Percentiles rank a stretch among this genome's conserved stretches.
Conservation (phyloP, 1,284 basidiomycete species). For the Athelia psychrophila region DNA sequence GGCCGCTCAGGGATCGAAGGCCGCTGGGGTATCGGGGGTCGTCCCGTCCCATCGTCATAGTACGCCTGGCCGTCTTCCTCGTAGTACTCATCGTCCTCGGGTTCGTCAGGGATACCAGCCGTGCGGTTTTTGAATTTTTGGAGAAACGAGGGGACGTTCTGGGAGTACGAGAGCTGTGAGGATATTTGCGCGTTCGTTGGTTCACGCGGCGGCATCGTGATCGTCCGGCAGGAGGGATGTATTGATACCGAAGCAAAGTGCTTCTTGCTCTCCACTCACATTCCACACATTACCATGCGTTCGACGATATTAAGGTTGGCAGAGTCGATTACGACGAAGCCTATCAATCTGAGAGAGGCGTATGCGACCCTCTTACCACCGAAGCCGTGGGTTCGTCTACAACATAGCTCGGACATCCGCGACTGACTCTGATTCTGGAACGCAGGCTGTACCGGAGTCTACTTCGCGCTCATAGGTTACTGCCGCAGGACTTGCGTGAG, state of each 20-base stretch:
- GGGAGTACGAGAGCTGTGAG: constrained; percentile 55
- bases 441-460: constrained; percentile 77
- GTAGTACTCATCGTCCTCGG: constrained; percentile 19
- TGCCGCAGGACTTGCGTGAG: constrained; percentile 80
- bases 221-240: no score
- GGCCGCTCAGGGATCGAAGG: constrained; percentile 72
- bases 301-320: constrained; percentile 54
- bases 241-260: no score
- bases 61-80: constrained; percentile 33
- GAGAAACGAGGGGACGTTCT: constrained; percentile 55
- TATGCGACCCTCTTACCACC: constrained; percentile 79
- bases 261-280: no score
- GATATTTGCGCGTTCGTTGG: constrained; percentile 67
- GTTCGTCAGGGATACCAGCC: constrained; percentile 45
- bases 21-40: constrained; percentile 71
- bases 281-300: constrained; percentile 36
- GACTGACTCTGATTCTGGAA: not conserved
- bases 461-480: constrained; percentile 72
- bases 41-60: constrained; percentile 58
- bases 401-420: constrained; percentile 10
- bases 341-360: constrained; percentile 63
- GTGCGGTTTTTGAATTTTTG: constrained; percentile 58
- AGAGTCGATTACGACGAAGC: constrained; percentile 56
- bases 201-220: constrained; percentile 53
- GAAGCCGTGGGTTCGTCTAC: constrained; percentile 55